Evolutionary conservation across 2,329 filamentous ascomycete genomes (phyloP).

Genomic region (Aquanectria penicillioides): DNA sequence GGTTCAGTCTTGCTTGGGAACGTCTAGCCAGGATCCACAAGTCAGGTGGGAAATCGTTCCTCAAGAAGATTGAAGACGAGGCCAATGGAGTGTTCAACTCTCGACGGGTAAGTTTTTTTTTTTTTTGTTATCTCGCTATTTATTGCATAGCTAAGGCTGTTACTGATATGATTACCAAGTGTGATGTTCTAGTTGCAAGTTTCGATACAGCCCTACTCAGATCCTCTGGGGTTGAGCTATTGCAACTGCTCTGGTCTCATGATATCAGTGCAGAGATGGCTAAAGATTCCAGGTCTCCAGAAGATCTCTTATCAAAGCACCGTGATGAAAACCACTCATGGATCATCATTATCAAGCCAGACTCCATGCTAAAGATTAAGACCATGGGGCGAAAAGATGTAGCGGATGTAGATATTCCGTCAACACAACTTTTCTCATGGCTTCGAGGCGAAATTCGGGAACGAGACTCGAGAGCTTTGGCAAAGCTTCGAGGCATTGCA

Average conservation of each 20-base stretch:
- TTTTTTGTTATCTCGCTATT: background rate
- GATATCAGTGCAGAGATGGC: slow-evolving; percentile 91
- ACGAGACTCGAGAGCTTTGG: slow-evolving; percentile 70
- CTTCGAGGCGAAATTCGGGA: slow-evolving; percentile 85
- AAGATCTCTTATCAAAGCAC: slow-evolving; percentile 82
- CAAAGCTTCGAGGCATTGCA: slow-evolving; percentile 50
- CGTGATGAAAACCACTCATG: slow-evolving; percentile 83
- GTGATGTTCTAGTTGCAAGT: slow-evolving; percentile 89
- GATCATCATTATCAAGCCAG: slow-evolving; percentile 89
- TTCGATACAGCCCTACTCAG: slow-evolving; percentile 83
- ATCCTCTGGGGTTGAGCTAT: slow-evolving; percentile 78
- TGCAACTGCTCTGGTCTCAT: slow-evolving; percentile 82
- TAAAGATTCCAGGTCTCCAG: slow-evolving; percentile 78
- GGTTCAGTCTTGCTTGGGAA: slow-evolving; percentile 92
- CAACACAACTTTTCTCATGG: slow-evolving; percentile 79
- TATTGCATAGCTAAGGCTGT: background rate
- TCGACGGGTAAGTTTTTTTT: slow-evolving; percentile 64
- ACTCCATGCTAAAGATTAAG: slow-evolving; percentile 80
- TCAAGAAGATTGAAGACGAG: slow-evolving; percentile 78
- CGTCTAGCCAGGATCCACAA: slow-evolving; percentile 75
- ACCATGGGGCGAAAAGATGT: slow-evolving; percentile 80
- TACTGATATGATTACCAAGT: slow-evolving; percentile 56
- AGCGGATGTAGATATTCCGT: slow-evolving; percentile 78
- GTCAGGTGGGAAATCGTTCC: slow-evolving; percentile 63
- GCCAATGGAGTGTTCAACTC: slow-evolving; percentile 65